Evolutionary conservation across 495 filamentous ascomycete genomes (phyloP).

Genomic region (Penicillium verhagenii): DNA sequence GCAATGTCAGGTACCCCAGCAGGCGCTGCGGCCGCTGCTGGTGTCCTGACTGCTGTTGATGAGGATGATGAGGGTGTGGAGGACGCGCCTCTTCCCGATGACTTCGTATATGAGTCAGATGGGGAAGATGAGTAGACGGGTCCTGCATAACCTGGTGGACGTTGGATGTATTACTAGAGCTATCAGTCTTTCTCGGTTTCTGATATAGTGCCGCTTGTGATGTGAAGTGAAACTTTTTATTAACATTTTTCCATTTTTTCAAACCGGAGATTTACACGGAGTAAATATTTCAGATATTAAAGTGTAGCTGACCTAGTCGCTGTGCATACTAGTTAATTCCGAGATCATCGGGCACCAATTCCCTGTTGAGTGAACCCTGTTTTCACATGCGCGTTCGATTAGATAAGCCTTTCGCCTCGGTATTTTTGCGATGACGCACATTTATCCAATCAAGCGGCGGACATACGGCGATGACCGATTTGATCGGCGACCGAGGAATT

Average conservation of each 20-base stretch:
- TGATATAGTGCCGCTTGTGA: constrained; percentile 22
- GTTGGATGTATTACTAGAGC: constrained; percentile 50
- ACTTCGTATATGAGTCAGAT: constrained; percentile 86
- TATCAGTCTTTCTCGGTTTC: constrained; percentile 33
- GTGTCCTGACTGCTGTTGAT: constrained; percentile 76
- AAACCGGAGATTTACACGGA: background rate
- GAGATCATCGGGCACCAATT: background rate
- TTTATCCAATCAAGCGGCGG: constrained; percentile 11
- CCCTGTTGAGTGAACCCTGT: background rate
- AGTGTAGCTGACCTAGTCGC: too few species aligned
- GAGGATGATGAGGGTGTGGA: constrained; percentile 81
- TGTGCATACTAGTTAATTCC: too few species aligned
- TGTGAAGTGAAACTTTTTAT: constrained; percentile 22
- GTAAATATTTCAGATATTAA: background rate
- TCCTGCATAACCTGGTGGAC: constrained; percentile 17
- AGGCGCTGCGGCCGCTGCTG: constrained; percentile 74
- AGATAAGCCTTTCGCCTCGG: constrained; percentile 28
- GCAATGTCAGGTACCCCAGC: constrained; percentile 23
- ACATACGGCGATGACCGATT: constrained; percentile 23
- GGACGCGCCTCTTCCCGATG: constrained; percentile 74
- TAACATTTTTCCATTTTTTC: constrained; percentile 2
- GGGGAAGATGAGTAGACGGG: constrained; percentile 57
- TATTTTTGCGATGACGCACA: constrained; percentile 33
- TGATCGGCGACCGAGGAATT: constrained; percentile 19
- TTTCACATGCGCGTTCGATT: constrained; percentile 2